Conservation (phyloP, 2,329 filamentous ascomycete species). For the Trichophyton equinum region DNA sequence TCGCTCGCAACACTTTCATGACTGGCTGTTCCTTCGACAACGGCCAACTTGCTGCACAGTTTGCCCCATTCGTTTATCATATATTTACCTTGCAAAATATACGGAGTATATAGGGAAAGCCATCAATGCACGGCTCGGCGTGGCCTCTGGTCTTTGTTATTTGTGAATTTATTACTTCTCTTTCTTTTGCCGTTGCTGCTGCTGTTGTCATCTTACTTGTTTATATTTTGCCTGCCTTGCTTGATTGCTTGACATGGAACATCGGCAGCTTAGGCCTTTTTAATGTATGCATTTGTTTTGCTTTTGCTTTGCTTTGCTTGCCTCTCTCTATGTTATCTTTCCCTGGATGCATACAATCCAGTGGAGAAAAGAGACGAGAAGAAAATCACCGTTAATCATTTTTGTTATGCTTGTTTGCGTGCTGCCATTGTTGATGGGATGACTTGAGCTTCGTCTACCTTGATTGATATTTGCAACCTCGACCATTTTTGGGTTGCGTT, state of each 20-base stretch:
- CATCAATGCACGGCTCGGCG: not conserved
- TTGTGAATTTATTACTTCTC: not conserved
- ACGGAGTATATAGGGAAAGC: conserved; percentile 3
- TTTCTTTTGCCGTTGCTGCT: too few species aligned
- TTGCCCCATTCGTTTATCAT: not conserved
- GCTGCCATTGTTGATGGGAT: not conserved
- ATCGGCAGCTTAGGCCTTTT: not conserved
- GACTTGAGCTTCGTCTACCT: not conserved
- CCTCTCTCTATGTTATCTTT: not conserved
- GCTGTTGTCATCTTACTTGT: not conserved
- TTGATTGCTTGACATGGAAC: not conserved
- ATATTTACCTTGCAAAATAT: conserved; percentile 1
- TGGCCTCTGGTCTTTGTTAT: not conserved
- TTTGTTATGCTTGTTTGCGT: not conserved
- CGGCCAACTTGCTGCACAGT: not conserved
- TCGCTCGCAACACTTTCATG: too few species aligned
- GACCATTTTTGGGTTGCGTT: not conserved
- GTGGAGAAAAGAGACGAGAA: not conserved
- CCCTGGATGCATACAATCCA: too few species aligned
- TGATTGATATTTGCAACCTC: not conserved
- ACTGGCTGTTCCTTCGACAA: not conserved
- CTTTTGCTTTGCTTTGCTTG: not conserved
- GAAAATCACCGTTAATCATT: not conserved
- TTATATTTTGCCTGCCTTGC: not conserved
- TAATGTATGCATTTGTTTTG: not conserved